These are phyloP conservation scores for Penicillium tannophilum DNA, from an alignment of 495 filamentous ascomycete genomes.

Conservation along the genomic window DNA sequence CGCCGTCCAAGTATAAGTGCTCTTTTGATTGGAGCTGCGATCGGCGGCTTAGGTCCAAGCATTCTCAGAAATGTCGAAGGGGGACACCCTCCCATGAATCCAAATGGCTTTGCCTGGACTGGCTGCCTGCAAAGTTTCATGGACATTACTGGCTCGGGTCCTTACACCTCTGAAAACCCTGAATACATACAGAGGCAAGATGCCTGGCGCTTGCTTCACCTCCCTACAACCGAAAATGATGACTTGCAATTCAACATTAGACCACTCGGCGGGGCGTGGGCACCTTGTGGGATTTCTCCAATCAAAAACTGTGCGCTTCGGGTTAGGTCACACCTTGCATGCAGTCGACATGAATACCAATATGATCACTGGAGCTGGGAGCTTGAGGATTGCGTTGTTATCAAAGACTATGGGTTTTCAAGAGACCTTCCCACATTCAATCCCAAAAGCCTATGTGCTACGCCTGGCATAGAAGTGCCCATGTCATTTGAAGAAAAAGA, in stretches of 20 bases:
- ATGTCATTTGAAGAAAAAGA: too few relatives aligned
- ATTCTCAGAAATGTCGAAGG: slow-evolving; percentile 11
- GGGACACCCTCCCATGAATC: slow-evolving; percentile 18
- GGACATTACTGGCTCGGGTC: slow-evolving; percentile 21
- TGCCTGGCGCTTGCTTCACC: slow-evolving; percentile 21
- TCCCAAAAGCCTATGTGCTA: too few relatives aligned
- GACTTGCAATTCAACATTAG: slow-evolving; percentile 2
- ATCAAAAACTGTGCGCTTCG: slow-evolving; percentile 17
- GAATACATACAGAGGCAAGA: slow-evolving; percentile 15
- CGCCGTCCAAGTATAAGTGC: slow-evolving; percentile 16
- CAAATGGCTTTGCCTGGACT: slow-evolving; percentile 21
- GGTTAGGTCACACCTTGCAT: slow-evolving; percentile 6
- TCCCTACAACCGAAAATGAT: slow-evolving; percentile 15
- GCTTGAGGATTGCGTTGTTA: slow-evolving; percentile 1
- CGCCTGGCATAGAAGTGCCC: too few relatives aligned
- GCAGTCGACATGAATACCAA: slow-evolving; percentile 12
- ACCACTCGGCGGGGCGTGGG: slow-evolving; percentile 17
- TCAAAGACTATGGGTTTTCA: slow-evolving; percentile 16
- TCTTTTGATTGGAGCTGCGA: slow-evolving; percentile 18
- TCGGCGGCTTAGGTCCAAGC: slow-evolving; percentile 14
- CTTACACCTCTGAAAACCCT: slow-evolving; percentile 9
- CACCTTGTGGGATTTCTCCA: slow-evolving; percentile 11
- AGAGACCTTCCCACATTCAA: too few relatives aligned
- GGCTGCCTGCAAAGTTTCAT: slow-evolving; percentile 22
- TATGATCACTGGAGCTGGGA: slow-evolving; percentile 19